Percentiles rank a stretch among this genome's conserved stretches.
Evolutionary conservation across 441 rosid genomes (phyloP).

Genomic region (Syzygium malaccense): DNA sequence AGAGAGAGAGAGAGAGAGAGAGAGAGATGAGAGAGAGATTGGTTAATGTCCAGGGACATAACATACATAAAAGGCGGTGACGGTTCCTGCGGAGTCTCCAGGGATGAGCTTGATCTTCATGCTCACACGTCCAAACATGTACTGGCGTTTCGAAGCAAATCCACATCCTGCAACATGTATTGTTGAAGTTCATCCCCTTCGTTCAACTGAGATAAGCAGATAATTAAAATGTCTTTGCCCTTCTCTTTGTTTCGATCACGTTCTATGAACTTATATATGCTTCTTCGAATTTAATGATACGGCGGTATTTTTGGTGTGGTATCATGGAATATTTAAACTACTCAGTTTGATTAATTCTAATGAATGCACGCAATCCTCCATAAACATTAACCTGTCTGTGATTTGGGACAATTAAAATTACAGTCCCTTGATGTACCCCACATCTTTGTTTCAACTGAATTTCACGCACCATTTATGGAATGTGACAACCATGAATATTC

Average conservation of each 20-base stretch:
- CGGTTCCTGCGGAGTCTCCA: constrained; percentile 74
- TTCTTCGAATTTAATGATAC: not conserved
- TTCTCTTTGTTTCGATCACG: not conserved
- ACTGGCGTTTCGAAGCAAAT: constrained; percentile 51
- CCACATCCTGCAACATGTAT: constrained; percentile 40
- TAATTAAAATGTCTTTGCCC: not conserved
- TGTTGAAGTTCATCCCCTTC: not conserved
- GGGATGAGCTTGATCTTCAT: constrained; percentile 68
- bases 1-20: not conserved
- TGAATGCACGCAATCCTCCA: not conserved
- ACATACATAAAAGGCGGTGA: constrained; percentile 65
- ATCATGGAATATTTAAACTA: not conserved
- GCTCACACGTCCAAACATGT: constrained; percentile 54
- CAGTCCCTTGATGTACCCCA: not conserved
- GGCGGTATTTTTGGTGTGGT: not conserved
- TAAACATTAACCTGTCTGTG: not conserved
- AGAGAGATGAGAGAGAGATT: not conserved
- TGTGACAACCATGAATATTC: not conserved
- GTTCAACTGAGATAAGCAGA: not conserved
- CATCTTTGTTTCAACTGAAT: not conserved
- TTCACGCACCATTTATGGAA: not conserved
- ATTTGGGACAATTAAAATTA: not conserved
- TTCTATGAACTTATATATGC: not conserved
- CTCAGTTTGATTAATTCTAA: not conserved
- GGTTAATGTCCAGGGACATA: not conserved